Conservation (phyloP, 805 yeast genomes). For the Metschnikowia lachancei region DNA sequence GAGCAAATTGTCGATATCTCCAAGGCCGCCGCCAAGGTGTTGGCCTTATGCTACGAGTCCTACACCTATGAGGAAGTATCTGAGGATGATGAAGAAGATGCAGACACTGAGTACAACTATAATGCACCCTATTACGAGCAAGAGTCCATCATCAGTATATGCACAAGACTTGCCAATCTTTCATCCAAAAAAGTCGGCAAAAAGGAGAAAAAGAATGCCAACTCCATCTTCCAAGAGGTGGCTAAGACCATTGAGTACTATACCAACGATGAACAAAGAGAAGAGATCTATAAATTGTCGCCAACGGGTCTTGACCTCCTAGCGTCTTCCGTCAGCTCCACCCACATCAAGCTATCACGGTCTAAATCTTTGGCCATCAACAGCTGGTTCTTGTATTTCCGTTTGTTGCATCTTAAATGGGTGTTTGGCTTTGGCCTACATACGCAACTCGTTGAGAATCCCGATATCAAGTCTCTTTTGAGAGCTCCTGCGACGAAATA, state of each 20-base stretch:
- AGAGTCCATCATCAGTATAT: slow-evolving; percentile 41
- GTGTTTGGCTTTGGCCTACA: slow-evolving; percentile 52
- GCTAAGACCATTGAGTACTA: slow-evolving; percentile 45
- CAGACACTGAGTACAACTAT: slow-evolving; percentile 43
- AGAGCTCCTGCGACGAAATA: slow-evolving; percentile 30
- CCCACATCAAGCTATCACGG: slow-evolving; percentile 44
- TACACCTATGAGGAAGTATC: slow-evolving; percentile 44
- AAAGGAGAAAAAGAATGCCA: slow-evolving; percentile 58
- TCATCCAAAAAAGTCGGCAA: slow-evolving; percentile 59
- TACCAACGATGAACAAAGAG: slow-evolving; percentile 33
- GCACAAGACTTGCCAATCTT: slow-evolving; percentile 45
- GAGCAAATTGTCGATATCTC: slow-evolving; percentile 44
- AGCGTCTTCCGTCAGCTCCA: slow-evolving; percentile 30
- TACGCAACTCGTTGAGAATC: slow-evolving; percentile 43
- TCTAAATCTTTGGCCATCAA: slow-evolving; percentile 46
- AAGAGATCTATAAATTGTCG: slow-evolving; percentile 35
- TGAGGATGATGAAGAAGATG: slow-evolving; percentile 38
- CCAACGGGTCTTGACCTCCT: slow-evolving; percentile 36
- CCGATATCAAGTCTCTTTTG: slow-evolving; percentile 34
- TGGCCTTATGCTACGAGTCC: slow-evolving; percentile 56
- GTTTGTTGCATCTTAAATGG: slow-evolving; percentile 50
- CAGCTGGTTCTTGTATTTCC: slow-evolving; percentile 49
- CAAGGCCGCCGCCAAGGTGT: slow-evolving; percentile 53
- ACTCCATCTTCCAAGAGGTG: slow-evolving; percentile 60
- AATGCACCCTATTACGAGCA: slow-evolving; percentile 54